Evolutionary conservation across 1,284 basidiomycete genomes (phyloP).

Genomic region (Irpex lacteus): DNA sequence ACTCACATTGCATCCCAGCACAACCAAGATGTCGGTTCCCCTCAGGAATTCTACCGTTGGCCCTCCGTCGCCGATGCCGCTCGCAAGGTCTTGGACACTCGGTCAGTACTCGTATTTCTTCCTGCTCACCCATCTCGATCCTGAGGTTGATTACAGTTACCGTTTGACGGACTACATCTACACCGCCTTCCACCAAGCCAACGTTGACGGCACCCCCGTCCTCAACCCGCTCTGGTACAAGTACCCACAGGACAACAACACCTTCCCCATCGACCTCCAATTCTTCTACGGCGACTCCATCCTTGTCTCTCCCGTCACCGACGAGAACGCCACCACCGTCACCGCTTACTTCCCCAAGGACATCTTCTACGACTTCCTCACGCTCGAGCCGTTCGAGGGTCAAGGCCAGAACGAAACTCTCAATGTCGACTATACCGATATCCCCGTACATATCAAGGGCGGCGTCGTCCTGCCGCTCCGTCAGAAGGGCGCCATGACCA

Average conservation of each 20-base stretch:
- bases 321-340: constrained; percentile 59
- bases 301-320: constrained; percentile 67
- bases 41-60: constrained; percentile 73
- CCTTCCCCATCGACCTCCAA: constrained; percentile 61
- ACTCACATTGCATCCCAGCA: constrained; percentile 37
- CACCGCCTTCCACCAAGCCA: constrained; percentile 62
- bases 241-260: constrained; percentile 58
- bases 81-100: constrained; percentile 56
- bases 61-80: constrained; percentile 55
- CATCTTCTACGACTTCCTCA: constrained; percentile 63
- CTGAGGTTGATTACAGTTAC: constrained; percentile 39
- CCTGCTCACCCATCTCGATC: background rate
- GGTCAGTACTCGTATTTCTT: constrained; percentile 31
- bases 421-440: constrained; percentile 53
- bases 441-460: constrained; percentile 61
- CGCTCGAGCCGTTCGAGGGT: constrained; percentile 46
- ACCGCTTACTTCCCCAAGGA: constrained; percentile 61
- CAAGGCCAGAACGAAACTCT: constrained; percentile 44
- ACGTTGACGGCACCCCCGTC: constrained; percentile 58
- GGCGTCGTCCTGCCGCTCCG: constrained; percentile 59
- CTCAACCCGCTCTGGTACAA: constrained; percentile 62
- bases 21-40: constrained; percentile 48
- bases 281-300: constrained; percentile 69
- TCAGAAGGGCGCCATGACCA: constrained; percentile 55
- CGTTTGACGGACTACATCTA: constrained; percentile 72